Conservation (phyloP, 805 yeast genomes). For the Diddensiella transvaalensis region DNA sequence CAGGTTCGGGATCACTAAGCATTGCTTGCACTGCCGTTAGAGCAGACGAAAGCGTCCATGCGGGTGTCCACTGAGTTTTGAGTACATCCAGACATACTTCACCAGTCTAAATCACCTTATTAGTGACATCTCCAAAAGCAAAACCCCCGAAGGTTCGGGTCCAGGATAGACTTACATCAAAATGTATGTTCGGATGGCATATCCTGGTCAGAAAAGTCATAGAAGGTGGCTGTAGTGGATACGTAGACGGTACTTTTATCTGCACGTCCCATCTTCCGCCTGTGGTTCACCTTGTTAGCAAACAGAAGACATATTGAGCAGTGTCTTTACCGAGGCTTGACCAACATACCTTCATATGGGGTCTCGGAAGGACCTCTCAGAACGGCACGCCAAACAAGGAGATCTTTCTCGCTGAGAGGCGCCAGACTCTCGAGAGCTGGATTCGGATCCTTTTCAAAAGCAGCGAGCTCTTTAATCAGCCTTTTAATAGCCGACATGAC, state of each 20-base stretch:
- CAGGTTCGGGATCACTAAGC: constrained; percentile 37
- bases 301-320: background rate
- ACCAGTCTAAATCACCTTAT: constrained; percentile 33
- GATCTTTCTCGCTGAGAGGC: constrained; percentile 25
- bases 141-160: too few relatives aligned
- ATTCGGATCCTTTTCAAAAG: constrained; percentile 25
- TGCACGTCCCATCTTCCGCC: constrained; percentile 46
- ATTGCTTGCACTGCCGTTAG: constrained; percentile 36
- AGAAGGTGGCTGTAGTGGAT: constrained; percentile 50
- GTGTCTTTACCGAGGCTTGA: too few relatives aligned
- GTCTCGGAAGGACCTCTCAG: constrained; percentile 37
- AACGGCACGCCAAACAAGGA: constrained; percentile 30
- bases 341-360: constrained; percentile 37
- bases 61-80: constrained; percentile 38
- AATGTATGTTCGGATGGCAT: constrained; percentile 38
- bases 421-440: constrained; percentile 28
- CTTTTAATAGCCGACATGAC: constrained; percentile 25
- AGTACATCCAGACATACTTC: constrained; percentile 39
- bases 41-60: constrained; percentile 38
- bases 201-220: constrained; percentile 38
- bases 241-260: constrained; percentile 39
- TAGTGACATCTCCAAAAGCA: too few relatives aligned
- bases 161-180: constrained; percentile 23
- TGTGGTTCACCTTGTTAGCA: constrained; percentile 6
- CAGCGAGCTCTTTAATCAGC: constrained; percentile 29